Percentiles rank a stretch among this genome's conserved stretches.
These are phyloP conservation scores for Mortierella antarctica DNA, from an alignment of 192 early-diverging fungal genomes.

Conservation along the genomic window DNA sequence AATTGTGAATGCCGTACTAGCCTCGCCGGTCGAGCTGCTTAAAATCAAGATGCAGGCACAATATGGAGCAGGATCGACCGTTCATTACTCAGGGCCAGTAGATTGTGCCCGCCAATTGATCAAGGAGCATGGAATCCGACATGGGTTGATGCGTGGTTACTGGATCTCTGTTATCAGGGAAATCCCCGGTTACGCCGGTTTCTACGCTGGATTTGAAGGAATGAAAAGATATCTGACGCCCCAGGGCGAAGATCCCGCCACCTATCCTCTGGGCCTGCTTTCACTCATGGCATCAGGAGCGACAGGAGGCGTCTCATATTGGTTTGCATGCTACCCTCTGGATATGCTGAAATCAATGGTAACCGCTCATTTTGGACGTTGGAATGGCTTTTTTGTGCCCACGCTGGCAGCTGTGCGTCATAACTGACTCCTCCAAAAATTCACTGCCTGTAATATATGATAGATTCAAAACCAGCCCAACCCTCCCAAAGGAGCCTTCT, in stretches of 20 bases:
- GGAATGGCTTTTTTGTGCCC: neutral
- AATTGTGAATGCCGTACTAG: slow-evolving; percentile 82
- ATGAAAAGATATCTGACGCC: slow-evolving; percentile 75
- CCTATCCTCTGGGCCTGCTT: slow-evolving; percentile 56
- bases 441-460: neutral
- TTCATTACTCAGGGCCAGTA: slow-evolving; percentile 68
- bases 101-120: slow-evolving; percentile 75
- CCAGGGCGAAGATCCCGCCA: slow-evolving; percentile 55
- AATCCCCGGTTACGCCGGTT: slow-evolving; percentile 87
- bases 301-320: slow-evolving; percentile 82
- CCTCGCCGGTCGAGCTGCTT: slow-evolving; percentile 94
- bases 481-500: slow-evolving; percentile 70
- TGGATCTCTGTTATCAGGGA: slow-evolving; percentile 83
- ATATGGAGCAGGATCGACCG: slow-evolving; percentile 63
- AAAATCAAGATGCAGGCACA: slow-evolving; percentile 95
- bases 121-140: slow-evolving; percentile 68
- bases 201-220: slow-evolving; percentile 87
- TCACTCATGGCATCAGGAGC: slow-evolving; percentile 84
- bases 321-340: slow-evolving; percentile 86
- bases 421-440: too few species aligned
- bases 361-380: neutral
- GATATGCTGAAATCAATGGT: slow-evolving; percentile 86
- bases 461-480: slow-evolving; percentile 70
- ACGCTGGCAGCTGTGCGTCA: neutral
- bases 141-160: slow-evolving; percentile 87